Evolutionary conservation across 495 filamentous ascomycete genomes (phyloP).

Genomic region (Penicilliopsis zonata): DNA sequence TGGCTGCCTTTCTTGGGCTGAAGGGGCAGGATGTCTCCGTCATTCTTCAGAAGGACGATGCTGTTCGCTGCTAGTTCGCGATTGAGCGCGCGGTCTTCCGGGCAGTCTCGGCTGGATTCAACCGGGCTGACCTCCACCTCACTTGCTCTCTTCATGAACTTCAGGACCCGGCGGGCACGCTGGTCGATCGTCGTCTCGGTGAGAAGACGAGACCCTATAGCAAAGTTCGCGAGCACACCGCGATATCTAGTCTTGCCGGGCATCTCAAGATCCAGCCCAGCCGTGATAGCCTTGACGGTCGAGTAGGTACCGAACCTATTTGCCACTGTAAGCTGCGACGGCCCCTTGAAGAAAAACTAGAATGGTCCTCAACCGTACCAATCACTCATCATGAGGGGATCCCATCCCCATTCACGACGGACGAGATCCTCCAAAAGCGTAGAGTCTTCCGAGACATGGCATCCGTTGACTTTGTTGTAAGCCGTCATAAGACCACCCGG

Average conservation of each 20-base stretch:
- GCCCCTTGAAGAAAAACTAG: neutral
- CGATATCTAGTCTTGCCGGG: slow-evolving; percentile 48
- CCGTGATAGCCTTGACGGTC: slow-evolving; percentile 43
- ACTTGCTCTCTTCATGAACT: slow-evolving; percentile 32
- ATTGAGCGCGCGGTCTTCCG: slow-evolving; percentile 48
- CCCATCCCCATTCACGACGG: slow-evolving; percentile 56
- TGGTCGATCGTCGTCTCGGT: slow-evolving; percentile 38
- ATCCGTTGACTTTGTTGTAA: slow-evolving; percentile 65
- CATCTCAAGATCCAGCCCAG: slow-evolving; percentile 63
- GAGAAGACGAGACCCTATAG: slow-evolving; percentile 49
- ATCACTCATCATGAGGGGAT: slow-evolving; percentile 27
- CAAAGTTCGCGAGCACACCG: slow-evolving; percentile 23
- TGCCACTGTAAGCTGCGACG: slow-evolving; percentile 23
- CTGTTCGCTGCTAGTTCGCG: slow-evolving; percentile 48
- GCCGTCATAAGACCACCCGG: slow-evolving; percentile 61
- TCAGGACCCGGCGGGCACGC: slow-evolving; percentile 42
- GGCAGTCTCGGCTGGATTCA: slow-evolving; percentile 42
- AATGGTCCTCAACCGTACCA: slow-evolving; percentile 19
- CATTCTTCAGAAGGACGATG: slow-evolving; percentile 68
- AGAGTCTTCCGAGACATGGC: slow-evolving; percentile 49
- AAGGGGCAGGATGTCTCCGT: slow-evolving; percentile 46
- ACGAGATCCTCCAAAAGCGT: slow-evolving; percentile 44
- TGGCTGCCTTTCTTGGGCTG: slow-evolving; percentile 38
- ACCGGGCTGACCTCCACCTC: slow-evolving; percentile 38
- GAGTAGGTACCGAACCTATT: slow-evolving; percentile 45